Base-by-base conservation (phyloP, 208 protist species). In the Crithidia acanthocephali region DNA sequence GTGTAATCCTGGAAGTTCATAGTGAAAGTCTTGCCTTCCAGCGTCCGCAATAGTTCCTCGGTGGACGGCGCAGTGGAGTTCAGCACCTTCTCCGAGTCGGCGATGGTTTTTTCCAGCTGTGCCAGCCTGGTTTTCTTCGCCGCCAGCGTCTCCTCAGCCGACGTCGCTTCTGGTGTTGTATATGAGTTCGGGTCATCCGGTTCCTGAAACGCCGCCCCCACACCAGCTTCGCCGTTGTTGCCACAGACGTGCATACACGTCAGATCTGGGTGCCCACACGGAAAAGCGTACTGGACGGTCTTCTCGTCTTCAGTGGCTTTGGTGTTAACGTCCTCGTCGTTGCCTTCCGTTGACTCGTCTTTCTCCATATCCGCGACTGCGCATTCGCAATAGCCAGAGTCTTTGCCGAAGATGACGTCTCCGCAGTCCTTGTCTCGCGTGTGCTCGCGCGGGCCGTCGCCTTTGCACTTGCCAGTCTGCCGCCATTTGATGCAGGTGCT, bases 301-400 rank as follows among this genome's bases (percentile, higher is more conserved):
- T 44, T 22, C 22, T 45, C 37, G 23, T 59, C 55, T 27, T 23
- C 53, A 22, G 18, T 47, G 51, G 9, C 42, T n/a, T 3, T 32
- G 13, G 37, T 15, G 37, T n/a, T n/a, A 32, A 30, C 62, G 7
- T 58, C 56, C 7, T 23, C 35, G 8, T 44, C 57, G 5, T 57
- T n/a, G 28, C 20, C n/a, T 10, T 57, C 57, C 4, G 10, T 10
- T 37, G 16, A 1, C 25, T 22, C 33, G n/a, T 3, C 47, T 18
- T 48, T 15, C 22, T 68, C 63, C 6, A 48, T 64, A 0, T 25
- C 35, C 32, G 44, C 33, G 1, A 13, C 9, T 9, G 53, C 28
- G 70, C 87, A 95, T 47, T 87, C 83, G 68, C 90, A 95, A 71
- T 73, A 90, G 4, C 90, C 90, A 3, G 80, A 83, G 16, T 30